phyloP scores from a whole-genome alignment of 148 eudicot genomes.

The Suaeda aralocaspica region DNA sequence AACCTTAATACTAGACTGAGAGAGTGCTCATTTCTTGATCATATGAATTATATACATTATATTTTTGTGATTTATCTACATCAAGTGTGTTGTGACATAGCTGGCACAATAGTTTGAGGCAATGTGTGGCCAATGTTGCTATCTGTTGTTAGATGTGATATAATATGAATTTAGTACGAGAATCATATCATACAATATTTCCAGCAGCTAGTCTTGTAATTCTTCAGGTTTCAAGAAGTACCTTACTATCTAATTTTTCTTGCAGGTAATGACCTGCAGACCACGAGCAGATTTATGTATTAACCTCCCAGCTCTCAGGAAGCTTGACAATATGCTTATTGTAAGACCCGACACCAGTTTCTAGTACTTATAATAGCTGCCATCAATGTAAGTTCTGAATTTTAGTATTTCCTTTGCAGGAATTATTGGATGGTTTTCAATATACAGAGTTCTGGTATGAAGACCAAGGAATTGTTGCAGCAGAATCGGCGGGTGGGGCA shows the following conservation, averaged over 20 bases:
- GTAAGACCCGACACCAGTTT: conserved; percentile 35
- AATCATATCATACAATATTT: not conserved
- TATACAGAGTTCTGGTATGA: conserved; percentile 68
- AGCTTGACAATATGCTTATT: conserved; percentile 81
- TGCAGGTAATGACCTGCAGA: conserved; percentile 78
- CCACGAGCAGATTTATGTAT: conserved; percentile 67
- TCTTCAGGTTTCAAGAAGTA: too few species aligned
- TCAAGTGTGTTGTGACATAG: not conserved
- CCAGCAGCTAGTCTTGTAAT: too few species aligned
- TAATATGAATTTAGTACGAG: not conserved
- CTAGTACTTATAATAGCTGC: not conserved
- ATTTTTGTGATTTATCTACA: not conserved
- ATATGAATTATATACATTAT: too few species aligned
- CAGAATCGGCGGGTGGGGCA: conserved; percentile 49
- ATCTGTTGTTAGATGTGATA: not conserved
- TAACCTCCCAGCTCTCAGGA: conserved; percentile 82
- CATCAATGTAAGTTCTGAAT: not conserved
- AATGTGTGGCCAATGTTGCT: not conserved
- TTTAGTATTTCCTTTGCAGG: conserved; percentile 27
- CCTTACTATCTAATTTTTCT: conserved; percentile 1
- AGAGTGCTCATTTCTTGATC: too few species aligned
- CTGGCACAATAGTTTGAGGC: not conserved
- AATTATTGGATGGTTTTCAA: conserved; percentile 48
- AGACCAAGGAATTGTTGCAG: conserved; percentile 49
- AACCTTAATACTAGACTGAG: too few species aligned